Percentiles rank a stretch among this genome's conserved stretches.
Evolutionary conservation across 2,329 filamentous ascomycete species (phyloP).

Genomic region (Didymella keratinophila): DNA sequence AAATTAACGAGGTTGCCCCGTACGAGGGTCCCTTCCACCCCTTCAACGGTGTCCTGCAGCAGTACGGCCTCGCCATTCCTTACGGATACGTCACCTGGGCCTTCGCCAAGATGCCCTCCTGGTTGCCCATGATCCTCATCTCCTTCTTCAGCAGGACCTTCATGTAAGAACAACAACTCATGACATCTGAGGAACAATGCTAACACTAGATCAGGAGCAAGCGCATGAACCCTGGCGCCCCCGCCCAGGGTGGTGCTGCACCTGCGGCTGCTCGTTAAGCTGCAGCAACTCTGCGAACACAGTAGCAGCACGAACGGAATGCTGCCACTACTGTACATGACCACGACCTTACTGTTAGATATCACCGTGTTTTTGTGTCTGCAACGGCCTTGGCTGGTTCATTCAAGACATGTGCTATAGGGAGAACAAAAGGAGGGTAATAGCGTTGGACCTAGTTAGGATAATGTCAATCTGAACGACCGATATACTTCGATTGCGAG

Average conservation of each 20-base stretch:
- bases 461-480: slow-evolving; percentile 4
- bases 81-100: slow-evolving; percentile 73
- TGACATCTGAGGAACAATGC: background rate
- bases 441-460: slow-evolving; percentile 4
- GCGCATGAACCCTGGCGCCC: slow-evolving; percentile 29
- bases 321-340: background rate
- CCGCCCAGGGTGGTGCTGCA: slow-evolving; percentile 20
- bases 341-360: slow-evolving; percentile 1
- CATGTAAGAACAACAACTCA: slow-evolving; percentile 65
- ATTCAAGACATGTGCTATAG: background rate
- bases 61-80: slow-evolving; percentile 69
- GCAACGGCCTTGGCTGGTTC: background rate
- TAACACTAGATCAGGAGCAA: slow-evolving; percentile 36
- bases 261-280: slow-evolving; percentile 25
- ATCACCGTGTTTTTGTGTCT: slow-evolving; percentile 4
- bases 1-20: slow-evolving; percentile 59
- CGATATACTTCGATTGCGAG: background rate
- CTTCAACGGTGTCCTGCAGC: slow-evolving; percentile 71
- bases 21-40: slow-evolving; percentile 78
- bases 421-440: slow-evolving; percentile 1
- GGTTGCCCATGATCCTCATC: slow-evolving; percentile 79
- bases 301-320: background rate
- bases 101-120: slow-evolving; percentile 68
- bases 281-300: background rate
- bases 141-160: slow-evolving; percentile 76